phyloP scores from a whole-genome alignment of 148 eudicot species.

The Fagopyrum esculentum region DNA sequence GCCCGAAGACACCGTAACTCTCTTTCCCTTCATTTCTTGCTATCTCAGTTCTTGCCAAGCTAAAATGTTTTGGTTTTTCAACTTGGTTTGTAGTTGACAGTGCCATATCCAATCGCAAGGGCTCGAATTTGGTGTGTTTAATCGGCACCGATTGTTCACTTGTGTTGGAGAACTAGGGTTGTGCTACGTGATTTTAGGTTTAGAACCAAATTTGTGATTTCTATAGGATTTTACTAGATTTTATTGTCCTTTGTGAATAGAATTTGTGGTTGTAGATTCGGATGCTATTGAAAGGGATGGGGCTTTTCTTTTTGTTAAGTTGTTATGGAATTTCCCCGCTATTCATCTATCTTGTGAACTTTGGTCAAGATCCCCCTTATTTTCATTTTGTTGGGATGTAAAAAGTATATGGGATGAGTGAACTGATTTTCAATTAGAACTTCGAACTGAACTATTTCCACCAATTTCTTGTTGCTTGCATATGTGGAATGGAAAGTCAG shows the following conservation, averaged over 20 bases:
- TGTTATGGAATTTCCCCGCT: neutral
- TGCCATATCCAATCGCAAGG: neutral
- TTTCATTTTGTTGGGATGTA: neutral
- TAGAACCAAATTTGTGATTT: neutral
- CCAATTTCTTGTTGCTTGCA: neutral
- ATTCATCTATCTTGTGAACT: neutral
- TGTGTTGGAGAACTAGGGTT: constrained; percentile 6
- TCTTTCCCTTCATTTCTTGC: neutral
- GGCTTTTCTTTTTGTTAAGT: neutral
- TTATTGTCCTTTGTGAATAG: neutral
- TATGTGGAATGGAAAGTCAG: neutral
- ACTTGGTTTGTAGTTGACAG: neutral
- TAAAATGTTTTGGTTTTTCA: neutral
- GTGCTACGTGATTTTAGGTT: neutral
- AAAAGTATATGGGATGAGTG: neutral
- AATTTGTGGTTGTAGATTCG: neutral
- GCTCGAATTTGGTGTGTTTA: neutral
- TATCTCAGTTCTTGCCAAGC: neutral
- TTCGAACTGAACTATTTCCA: neutral
- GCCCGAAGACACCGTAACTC: constrained; percentile 49
- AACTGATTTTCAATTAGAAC: too few species aligned
- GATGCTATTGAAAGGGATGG: neutral
- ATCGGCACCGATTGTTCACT: neutral
- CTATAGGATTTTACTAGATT: too few species aligned
- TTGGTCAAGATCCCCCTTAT: neutral